phyloP scores from a whole-genome alignment of 257 asterid species.

The Plectranthus barbatus region DNA sequence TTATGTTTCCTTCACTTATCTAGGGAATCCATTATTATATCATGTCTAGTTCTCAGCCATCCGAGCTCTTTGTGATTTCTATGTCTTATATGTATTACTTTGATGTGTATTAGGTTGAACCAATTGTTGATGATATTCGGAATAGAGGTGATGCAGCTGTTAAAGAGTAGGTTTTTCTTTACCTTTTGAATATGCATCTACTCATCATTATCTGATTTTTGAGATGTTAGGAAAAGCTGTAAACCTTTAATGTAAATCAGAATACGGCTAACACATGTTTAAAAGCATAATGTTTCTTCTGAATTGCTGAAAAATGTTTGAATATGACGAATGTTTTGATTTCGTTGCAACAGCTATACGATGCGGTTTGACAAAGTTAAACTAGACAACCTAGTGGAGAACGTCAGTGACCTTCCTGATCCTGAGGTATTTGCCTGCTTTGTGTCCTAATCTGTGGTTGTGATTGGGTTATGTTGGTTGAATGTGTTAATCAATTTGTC shows the following conservation, averaged over 20 bases:
- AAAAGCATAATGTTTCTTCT: background rate
- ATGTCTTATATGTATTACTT: background rate
- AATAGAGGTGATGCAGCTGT: constrained; percentile 86
- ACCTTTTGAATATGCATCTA: constrained; percentile 13
- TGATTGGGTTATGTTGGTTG: constrained; percentile 2
- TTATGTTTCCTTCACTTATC: background rate
- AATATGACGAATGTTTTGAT: background rate
- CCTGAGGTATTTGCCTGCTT: constrained; percentile 51
- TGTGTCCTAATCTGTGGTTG: background rate
- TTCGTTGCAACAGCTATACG: constrained; percentile 55
- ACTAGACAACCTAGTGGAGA: constrained; percentile 61
- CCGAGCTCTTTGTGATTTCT: background rate
- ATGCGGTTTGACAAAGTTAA: constrained; percentile 74
- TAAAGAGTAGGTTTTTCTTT: constrained; percentile 68
- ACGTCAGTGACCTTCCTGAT: constrained; percentile 66
- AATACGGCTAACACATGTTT: background rate
- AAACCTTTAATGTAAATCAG: background rate
- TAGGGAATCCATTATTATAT: background rate
- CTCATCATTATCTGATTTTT: constrained; percentile 3
- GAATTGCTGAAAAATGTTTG: background rate
- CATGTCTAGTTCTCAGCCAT: background rate
- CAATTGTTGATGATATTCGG: constrained; percentile 84
- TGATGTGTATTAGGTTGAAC: constrained; percentile 62
- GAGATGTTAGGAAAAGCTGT: constrained; percentile 1
- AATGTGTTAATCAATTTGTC: background rate